Conservation (phyloP, 441 rosid species). For the Erodium chrysanthum region DNA sequence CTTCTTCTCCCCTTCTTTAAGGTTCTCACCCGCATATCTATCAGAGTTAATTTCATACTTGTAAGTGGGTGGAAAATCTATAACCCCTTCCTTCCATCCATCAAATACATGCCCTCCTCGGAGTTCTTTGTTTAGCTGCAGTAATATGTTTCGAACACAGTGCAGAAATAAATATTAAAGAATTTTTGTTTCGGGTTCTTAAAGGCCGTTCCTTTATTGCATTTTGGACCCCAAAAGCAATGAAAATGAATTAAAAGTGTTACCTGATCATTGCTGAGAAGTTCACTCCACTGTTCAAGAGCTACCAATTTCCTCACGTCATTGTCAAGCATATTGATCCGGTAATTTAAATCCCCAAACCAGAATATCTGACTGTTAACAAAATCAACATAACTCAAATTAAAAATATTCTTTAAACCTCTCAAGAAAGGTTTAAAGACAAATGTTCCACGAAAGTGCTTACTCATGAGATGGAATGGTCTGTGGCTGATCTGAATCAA, state of each 20-base stretch:
- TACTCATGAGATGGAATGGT: conserved; percentile 90
- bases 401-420: not conserved
- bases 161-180: not conserved
- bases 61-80: conserved; percentile 86
- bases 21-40: conserved; percentile 63
- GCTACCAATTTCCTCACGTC: conserved; percentile 72
- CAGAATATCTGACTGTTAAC: conserved; percentile 76
- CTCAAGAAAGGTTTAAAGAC: not conserved
- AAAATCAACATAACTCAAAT: conserved; percentile 8
- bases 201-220: not conserved
- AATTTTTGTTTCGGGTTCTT: not conserved
- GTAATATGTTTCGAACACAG: not conserved
- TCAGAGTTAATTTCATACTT: conserved; percentile 76
- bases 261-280: conserved; percentile 72
- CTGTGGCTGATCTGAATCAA: conserved; percentile 62
- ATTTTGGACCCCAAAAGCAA: not conserved
- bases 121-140: conserved; percentile 69
- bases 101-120: conserved; percentile 69
- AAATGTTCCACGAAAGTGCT: conserved; percentile 19
- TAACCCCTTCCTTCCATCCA: conserved; percentile 88
- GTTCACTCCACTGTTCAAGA: conserved; percentile 66
- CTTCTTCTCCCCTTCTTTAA: conserved; percentile 75
- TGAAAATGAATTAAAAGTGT: conserved; percentile 2
- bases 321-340: conserved; percentile 62
- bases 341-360: conserved; percentile 97